Evolutionary conservation across 495 filamentous ascomycete genomes (phyloP).

Genomic region (Parathielavia hyrcaniae): DNA sequence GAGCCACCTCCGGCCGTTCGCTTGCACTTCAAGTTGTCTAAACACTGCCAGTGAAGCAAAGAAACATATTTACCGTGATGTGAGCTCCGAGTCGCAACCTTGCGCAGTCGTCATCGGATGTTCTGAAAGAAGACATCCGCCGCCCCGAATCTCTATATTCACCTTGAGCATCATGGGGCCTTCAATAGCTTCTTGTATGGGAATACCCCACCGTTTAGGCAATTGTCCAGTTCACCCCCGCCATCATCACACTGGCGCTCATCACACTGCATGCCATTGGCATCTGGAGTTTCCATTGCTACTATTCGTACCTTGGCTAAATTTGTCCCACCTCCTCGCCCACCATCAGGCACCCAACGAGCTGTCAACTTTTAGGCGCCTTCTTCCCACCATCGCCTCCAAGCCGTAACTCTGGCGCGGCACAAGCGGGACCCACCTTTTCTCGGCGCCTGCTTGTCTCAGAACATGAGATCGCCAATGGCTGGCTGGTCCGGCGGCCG

Average conservation of each 20-base stretch:
- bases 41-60: background rate
- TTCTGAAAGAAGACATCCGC: background rate
- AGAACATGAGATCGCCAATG: conserved; percentile 9
- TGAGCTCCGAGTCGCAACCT: background rate
- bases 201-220: too few species aligned
- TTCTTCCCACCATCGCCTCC: background rate
- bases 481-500: background rate
- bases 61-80: conserved; percentile 2
- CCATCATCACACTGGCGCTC: background rate
- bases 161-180: background rate
- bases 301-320: background rate
- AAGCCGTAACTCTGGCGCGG: conserved; percentile 1
- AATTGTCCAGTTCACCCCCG: background rate
- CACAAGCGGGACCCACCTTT: conserved; percentile 10
- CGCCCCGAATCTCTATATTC: background rate
- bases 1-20: background rate
- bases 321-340: conserved; percentile 5
- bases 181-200: background rate
- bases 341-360: background rate
- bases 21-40: background rate
- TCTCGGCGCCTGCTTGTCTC: conserved; percentile 5
- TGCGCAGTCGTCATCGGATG: background rate
- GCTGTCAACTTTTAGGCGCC: conserved; percentile 10
- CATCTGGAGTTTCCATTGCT: too few species aligned
- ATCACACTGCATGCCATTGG: conserved; percentile 8